A percentile compares a stretch with the other conserved stretches of the same genome.
phyloP scores from a whole-genome alignment of 129 eudicot genomes.

The Flaveria ramosissima region DNA sequence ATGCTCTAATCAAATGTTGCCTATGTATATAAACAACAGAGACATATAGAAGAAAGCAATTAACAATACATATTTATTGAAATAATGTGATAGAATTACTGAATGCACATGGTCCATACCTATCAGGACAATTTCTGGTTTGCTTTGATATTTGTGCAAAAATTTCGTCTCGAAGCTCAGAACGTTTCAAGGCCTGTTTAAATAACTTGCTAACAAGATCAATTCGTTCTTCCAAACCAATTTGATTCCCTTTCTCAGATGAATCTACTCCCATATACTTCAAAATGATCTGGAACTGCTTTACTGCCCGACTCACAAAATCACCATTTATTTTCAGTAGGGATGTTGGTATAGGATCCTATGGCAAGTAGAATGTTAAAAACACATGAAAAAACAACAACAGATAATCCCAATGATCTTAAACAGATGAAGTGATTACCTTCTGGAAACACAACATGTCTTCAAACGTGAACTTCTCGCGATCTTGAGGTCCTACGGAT shows the following conservation, averaged over 20 bases:
- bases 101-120: conserved; percentile 39
- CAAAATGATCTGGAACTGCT: conserved; percentile 78
- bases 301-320: conserved; percentile 76
- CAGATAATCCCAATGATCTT: not conserved
- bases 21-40: conserved; percentile 37
- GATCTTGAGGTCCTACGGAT: conserved; percentile 75
- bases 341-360: conserved; percentile 98
- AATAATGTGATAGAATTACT: not conserved
- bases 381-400: conserved; percentile 10
- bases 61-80: not conserved
- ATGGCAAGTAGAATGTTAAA: conserved; percentile 28
- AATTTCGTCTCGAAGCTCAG: conserved; percentile 96
- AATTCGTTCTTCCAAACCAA: conserved; percentile 74
- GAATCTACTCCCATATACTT: conserved; percentile 92
- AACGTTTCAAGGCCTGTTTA: conserved; percentile 92
- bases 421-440: conserved; percentile 39
- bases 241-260: conserved; percentile 63
- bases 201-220: conserved; percentile 82
- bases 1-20: conserved; percentile 77
- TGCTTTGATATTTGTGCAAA: conserved; percentile 95
- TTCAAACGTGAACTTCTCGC: conserved; percentile 90
- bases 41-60: not conserved
- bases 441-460: conserved; percentile 97
- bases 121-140: conserved; percentile 89
- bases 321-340: conserved; percentile 77